These are phyloP conservation scores for Penicillium verrucosum DNA, from an alignment of 2,329 filamentous ascomycete genomes.

Conservation along the genomic window DNA sequence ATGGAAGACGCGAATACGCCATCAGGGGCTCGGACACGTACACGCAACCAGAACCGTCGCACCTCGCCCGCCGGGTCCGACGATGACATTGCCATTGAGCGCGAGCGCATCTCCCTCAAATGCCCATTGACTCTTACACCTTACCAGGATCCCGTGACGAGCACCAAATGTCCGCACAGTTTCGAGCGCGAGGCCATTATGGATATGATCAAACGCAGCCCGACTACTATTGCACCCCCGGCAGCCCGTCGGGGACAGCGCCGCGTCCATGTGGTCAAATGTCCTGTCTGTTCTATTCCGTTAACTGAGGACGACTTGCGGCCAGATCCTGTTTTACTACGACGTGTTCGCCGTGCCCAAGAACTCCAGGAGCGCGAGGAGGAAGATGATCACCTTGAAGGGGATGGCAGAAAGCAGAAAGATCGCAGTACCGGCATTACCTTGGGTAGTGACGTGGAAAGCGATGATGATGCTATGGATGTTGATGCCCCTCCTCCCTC, in stretches of 20 bases:
- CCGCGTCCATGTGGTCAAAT: conserved; percentile 34
- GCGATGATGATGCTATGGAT: conserved; percentile 25
- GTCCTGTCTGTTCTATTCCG: conserved; percentile 42
- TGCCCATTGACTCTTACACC: conserved; percentile 49
- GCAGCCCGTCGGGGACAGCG: conserved; percentile 13
- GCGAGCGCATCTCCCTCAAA: conserved; percentile 45
- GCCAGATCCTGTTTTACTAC: conserved; percentile 39
- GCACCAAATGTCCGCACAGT: conserved; percentile 49
- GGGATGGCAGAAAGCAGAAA: conserved; percentile 15
- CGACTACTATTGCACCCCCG: conserved; percentile 25
- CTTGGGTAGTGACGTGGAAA: conserved; percentile 30
- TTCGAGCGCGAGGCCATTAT: conserved; percentile 49
- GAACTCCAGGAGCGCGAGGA: conserved; percentile 25
- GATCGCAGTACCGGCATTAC: conserved; percentile 26
- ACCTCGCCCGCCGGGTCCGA: conserved; percentile 35
- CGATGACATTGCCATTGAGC: conserved; percentile 47
- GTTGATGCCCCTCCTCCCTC: conserved; percentile 12
- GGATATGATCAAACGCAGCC: conserved; percentile 41
- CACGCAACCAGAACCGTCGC: conserved; percentile 23
- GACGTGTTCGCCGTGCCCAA: conserved; percentile 38
- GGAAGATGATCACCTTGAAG: conserved; percentile 32
- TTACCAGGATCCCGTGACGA: conserved; percentile 48
- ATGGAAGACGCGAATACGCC: conserved; percentile 37
- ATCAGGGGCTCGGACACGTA: conserved; percentile 12
- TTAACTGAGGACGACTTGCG: conserved; percentile 40